Percentiles rank a stretch among this genome's conserved stretches.
These are phyloP conservation scores for Coriaria nepalensis DNA, from an alignment of 306 rosid genomes.

Conservation along the genomic window DNA sequence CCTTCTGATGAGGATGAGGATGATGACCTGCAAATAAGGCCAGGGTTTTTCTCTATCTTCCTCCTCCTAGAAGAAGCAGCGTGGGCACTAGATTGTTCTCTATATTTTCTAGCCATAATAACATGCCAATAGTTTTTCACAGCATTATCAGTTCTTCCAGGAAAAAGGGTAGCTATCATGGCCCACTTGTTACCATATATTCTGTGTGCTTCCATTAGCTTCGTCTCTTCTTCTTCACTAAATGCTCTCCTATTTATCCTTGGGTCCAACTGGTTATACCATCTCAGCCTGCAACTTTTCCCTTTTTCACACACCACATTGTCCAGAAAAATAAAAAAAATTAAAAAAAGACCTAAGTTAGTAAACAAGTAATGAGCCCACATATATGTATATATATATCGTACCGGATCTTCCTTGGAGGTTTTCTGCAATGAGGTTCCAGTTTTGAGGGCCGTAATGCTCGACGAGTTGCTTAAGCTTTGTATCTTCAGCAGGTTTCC, in stretches of 20 bases:
- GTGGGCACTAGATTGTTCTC: constrained; percentile 75
- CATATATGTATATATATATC: not conserved
- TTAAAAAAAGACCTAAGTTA: not conserved
- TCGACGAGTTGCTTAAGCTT: constrained; percentile 86
- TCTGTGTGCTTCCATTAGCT: constrained; percentile 86
- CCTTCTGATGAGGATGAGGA: constrained; percentile 18
- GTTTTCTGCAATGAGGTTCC: constrained; percentile 95
- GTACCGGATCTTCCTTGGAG: constrained; percentile 92
- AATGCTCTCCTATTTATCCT: constrained; percentile 83
- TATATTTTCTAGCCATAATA: constrained; percentile 84
- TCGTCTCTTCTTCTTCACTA: constrained; percentile 75
- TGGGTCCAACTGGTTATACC: constrained; percentile 97
- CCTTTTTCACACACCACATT: constrained; percentile 21
- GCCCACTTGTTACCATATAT: constrained; percentile 98
- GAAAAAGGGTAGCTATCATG: constrained; percentile 86
- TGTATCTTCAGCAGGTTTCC: constrained; percentile 95
- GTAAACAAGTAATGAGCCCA: not conserved
- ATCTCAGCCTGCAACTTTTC: constrained; percentile 83
- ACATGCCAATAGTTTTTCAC: constrained; percentile 99
- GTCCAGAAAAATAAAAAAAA: not conserved
- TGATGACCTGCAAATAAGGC: too few relatives aligned
- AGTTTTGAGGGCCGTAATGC: constrained; percentile 91
- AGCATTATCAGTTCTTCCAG: constrained; percentile 91
- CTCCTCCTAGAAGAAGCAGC: constrained; percentile 30
- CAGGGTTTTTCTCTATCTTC: constrained; percentile 29